Evolutionary conservation across 257 asterid genomes (phyloP), one percentile per base, ranked within the genome.

Genomic region (Gentiana straminea): DNA sequence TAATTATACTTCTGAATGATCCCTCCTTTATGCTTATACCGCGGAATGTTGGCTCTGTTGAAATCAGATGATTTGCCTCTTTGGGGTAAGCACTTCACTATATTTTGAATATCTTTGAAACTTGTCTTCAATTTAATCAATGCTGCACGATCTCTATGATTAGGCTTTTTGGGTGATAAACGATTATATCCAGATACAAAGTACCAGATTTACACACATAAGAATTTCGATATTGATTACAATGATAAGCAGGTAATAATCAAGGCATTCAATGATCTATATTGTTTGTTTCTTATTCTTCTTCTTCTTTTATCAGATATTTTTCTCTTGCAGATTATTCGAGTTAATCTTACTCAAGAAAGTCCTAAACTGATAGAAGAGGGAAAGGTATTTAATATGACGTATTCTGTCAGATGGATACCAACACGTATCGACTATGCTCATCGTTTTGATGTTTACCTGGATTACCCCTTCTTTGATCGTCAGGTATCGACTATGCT

Each of bases 381-480:
- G 64, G 92, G 95, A 8, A 63, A 78, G 51, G 72, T 70, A 55
- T 59, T 83, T 69, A 80, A 75, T 51, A 77, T 86, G 94, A 81
- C 95, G 12, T 86, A 83, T 77, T 83, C 95, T 32, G 95, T 86
- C 55, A 77, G 72, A 70, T 86, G 93, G 93, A 64, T 70, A 44
- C 85, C 82, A 13, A 81, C 94, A 55, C 79, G 77, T 54, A 67
- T 64, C 56, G 73, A 79, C 2, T 86, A 68, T 72, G 84, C 80
- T 49, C 81, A 78, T 34, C 93, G 95, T 56, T 86, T 86, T 66
- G 94, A 86, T 64, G 82, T 86, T 58, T 86, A 86, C 74, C 71
- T 86, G 78, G 95, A 83, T 74, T 84, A 86, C 70, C 86, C 87
- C 35, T 86, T 86, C 54, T 86, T 83, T 46, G 95, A 83, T 81